Conservation (phyloP, 140 eudicot species). For the Anethum foeniculum region DNA sequence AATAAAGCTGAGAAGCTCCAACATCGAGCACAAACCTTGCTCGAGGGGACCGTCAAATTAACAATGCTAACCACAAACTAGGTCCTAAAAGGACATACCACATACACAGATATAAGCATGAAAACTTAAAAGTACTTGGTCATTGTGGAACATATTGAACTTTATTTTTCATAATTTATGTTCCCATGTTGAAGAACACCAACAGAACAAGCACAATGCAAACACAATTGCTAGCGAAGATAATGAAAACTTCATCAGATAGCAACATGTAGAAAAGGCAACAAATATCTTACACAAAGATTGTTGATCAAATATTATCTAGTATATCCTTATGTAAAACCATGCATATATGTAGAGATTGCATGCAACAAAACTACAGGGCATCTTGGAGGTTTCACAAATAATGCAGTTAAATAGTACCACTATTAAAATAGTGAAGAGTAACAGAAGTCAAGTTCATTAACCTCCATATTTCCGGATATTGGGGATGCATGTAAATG, state of each 20-base stretch:
- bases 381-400: background rate
- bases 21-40: background rate
- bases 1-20: background rate
- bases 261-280: background rate
- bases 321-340: background rate
- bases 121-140: background rate
- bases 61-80: background rate
- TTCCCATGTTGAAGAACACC: background rate
- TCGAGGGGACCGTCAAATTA: background rate
- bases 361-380: background rate
- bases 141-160: background rate
- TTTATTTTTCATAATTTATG: background rate
- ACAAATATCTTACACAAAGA: background rate
- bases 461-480: slow-evolving; percentile 86
- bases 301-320: background rate
- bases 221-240: background rate
- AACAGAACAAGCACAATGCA: background rate
- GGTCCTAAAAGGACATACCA: background rate
- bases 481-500: slow-evolving; percentile 95
- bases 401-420: background rate
- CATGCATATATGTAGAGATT: background rate
- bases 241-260: background rate
- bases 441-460: slow-evolving; percentile 10
- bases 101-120: background rate
- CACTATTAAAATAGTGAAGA: background rate